Base-by-base conservation (phyloP, 345 rosid species). In the Acer yangbiense region DNA sequence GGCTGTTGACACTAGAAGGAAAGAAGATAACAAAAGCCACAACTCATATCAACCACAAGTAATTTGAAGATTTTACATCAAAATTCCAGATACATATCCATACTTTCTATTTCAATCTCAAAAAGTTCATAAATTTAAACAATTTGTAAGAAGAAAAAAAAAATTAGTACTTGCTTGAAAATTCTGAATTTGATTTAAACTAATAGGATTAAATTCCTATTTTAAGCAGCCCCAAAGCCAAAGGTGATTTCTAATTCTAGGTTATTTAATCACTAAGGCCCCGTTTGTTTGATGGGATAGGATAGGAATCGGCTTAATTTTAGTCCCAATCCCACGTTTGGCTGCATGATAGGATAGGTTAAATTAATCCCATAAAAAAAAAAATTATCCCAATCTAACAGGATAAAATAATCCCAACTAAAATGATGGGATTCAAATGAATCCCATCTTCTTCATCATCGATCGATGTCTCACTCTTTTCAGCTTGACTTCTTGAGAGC, bases 1-100 rank as follows among this genome's bases (percentile, higher is more conserved):
- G 12, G 99, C 99, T 6, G 96, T 95, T 25, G 97, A 93, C 48
- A 95, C 99, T 95, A 82, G 72, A 79, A 78, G 21, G 20, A 55
- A 64, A 79, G 29, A 73, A 69, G 66, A 76, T 0, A 48, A 23
- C 1, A 50, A 41, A 72, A 43, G 16, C 23, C 41, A 67, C 18
- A 32, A 69, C 78, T 77, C 14, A 23, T 68, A 54, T 58, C 62
- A 64, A 64, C 32, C 13, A 48, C 16, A 48, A 48, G 61, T 58
- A 41, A 52, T 8, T 60, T 14, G 35, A 62, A 63, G 66, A 67
- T 57, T 44, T 66, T 39, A 39, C 20, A 60, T 27, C 29, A 44
- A 61, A 21, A 69, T 20, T 44, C 20, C 13, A 27, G 39, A 71
- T 61, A 50, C 16, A 0, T 52, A 65, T 16, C 21, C 29, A 10